phyloP scores from a whole-genome alignment of 2,329 filamentous ascomycete genomes.

The Eutypa lata region DNA sequence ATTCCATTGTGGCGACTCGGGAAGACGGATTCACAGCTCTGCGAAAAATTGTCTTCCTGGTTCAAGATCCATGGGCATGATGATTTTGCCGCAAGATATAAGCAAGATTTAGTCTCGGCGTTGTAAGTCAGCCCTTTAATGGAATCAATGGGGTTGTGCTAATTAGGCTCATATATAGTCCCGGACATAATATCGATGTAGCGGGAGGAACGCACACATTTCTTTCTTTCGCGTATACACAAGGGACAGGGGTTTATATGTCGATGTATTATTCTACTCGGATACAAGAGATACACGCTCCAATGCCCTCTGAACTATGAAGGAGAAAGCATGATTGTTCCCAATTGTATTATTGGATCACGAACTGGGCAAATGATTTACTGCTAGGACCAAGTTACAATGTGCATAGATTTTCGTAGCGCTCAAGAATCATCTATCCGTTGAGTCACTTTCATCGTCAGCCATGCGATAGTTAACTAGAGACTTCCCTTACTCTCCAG shows the following conservation, averaged over 20 bases:
- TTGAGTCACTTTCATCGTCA: no score
- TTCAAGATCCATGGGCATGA: conserved; percentile 5
- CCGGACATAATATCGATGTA: conserved; percentile 1
- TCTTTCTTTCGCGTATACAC: conserved; percentile 5
- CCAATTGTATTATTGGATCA: no score
- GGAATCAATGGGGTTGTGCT: neutral
- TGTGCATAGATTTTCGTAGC: no score
- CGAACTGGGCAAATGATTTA: no score
- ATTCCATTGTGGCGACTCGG: conserved; percentile 4
- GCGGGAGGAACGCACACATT: conserved; percentile 5
- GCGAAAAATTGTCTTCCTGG: conserved; percentile 2
- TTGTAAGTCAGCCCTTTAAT: conserved; percentile 4
- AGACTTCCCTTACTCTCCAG: no score
- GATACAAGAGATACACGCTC: no score
- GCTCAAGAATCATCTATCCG: no score
- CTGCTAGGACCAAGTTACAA: no score
- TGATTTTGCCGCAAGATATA: conserved; percentile 4
- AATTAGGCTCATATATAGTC: neutral
- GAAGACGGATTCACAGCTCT: conserved; percentile 2
- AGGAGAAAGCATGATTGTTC: no score
- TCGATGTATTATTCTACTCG: conserved; percentile 13
- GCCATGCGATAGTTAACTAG: no score
- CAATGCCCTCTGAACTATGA: no score
- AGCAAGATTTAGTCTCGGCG: conserved; percentile 3
- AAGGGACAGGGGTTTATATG: conserved; percentile 10